These are phyloP conservation scores for Lophium mytilinum DNA, from an alignment of 495 filamentous ascomycete genomes.

Conservation along the genomic window DNA sequence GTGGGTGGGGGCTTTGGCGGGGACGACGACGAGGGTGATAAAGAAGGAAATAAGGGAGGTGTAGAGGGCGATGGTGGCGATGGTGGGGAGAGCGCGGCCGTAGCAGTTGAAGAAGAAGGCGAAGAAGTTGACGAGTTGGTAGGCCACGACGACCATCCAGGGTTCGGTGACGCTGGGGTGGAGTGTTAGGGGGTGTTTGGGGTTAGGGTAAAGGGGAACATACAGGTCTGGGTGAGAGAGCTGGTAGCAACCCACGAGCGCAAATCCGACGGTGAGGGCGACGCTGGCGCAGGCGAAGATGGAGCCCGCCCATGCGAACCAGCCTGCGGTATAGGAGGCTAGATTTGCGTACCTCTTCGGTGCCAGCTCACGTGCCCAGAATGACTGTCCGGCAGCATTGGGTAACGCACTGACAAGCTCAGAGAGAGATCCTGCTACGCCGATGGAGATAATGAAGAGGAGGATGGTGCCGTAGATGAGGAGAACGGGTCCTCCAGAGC, in stretches of 20 bases:
- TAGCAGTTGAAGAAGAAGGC: slow-evolving; percentile 51
- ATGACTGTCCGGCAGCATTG: slow-evolving; percentile 54
- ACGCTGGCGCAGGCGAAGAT: slow-evolving; percentile 49
- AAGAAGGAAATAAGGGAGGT: slow-evolving; percentile 45
- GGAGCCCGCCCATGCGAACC: slow-evolving; percentile 46
- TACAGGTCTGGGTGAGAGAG: slow-evolving; percentile 49
- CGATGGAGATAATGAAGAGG: slow-evolving; percentile 43
- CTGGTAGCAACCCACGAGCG: slow-evolving; percentile 47
- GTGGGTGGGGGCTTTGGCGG: slow-evolving; percentile 43
- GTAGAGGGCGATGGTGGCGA: slow-evolving; percentile 41
- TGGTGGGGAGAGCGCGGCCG: slow-evolving; percentile 40
- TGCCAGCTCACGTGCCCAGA: slow-evolving; percentile 49
- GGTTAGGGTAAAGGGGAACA: not conserved
- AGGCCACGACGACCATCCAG: slow-evolving; percentile 44
- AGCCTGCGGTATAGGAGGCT: slow-evolving; percentile 46
- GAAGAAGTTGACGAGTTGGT: slow-evolving; percentile 43
- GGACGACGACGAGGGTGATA: slow-evolving; percentile 45
- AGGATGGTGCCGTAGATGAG: slow-evolving; percentile 51
- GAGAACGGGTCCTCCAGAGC: slow-evolving; percentile 46
- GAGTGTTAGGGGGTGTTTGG: not conserved
- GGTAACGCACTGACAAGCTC: slow-evolving; percentile 50
- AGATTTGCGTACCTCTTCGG: slow-evolving; percentile 42
- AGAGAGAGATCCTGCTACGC: slow-evolving; percentile 44
- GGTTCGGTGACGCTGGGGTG: slow-evolving; percentile 37
- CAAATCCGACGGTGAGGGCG: slow-evolving; percentile 41